Conservation (phyloP, 371 early-diverging fungal genomes). For the Mucor irregularis region DNA sequence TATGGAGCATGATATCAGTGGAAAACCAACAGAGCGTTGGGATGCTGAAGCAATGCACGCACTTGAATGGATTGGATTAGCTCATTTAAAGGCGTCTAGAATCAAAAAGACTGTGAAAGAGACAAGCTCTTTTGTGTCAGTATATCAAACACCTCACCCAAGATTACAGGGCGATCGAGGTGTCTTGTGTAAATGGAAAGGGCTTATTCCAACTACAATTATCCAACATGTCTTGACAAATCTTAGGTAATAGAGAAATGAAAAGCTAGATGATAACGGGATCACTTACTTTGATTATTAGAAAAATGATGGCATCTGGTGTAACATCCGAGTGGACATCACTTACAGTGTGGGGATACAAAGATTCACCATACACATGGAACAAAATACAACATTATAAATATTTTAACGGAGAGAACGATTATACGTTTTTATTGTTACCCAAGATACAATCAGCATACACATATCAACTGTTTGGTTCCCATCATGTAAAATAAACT, state of each 20-base stretch:
- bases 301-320: slow-evolving; percentile 30
- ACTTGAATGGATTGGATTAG: slow-evolving; percentile 68
- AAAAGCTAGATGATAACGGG: background rate
- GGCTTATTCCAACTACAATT: slow-evolving; percentile 34
- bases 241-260: slow-evolving; percentile 28
- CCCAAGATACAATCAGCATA: slow-evolving; percentile 21
- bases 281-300: slow-evolving; percentile 1
- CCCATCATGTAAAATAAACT: slow-evolving; percentile 18
- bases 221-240: slow-evolving; percentile 32
- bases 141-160: slow-evolving; percentile 48
- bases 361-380: slow-evolving; percentile 70
- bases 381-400: slow-evolving; percentile 47
- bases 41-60: slow-evolving; percentile 40
- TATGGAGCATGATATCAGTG: slow-evolving; percentile 20
- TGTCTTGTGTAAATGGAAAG: slow-evolving; percentile 32
- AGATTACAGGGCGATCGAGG: slow-evolving; percentile 18
- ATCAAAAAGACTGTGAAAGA: slow-evolving; percentile 7
- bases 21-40: slow-evolving; percentile 31
- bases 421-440: slow-evolving; percentile 55
- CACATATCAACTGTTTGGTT: slow-evolving; percentile 22
- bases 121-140: slow-evolving; percentile 51
- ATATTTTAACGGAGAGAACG: slow-evolving; percentile 60
- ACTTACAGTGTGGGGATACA: slow-evolving; percentile 64
- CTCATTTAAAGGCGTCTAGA: slow-evolving; percentile 53
- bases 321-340: slow-evolving; percentile 52